Evolutionary conservation across 768 basidiomycete species (phyloP).

Genomic region (Favolaschia claudopus): DNA sequence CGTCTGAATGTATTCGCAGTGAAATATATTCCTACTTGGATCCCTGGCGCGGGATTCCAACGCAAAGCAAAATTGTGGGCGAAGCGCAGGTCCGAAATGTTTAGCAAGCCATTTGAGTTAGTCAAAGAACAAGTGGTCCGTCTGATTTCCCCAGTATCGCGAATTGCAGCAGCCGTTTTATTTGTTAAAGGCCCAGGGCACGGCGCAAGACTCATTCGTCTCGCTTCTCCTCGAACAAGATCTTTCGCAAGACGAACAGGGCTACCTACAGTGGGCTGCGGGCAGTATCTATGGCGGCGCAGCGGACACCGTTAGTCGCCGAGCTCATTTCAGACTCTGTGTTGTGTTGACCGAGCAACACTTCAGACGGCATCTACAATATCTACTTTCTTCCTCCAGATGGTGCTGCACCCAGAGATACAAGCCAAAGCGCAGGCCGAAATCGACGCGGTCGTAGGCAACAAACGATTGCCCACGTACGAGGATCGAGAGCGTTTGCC

Average conservation of each 20-base stretch:
- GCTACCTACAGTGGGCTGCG: slow-evolving; percentile 15
- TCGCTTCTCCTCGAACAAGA: slow-evolving; percentile 1
- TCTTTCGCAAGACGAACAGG: neutral
- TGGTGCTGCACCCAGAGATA: slow-evolving; percentile 35
- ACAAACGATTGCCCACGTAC: slow-evolving; percentile 34
- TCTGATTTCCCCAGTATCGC: neutral
- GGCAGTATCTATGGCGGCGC: slow-evolving; percentile 27
- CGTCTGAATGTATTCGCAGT: slow-evolving; percentile 30
- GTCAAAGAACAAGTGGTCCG: slow-evolving; percentile 38
- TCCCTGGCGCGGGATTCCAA: slow-evolving; percentile 52
- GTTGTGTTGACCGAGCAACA: neutral
- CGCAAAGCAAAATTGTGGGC: slow-evolving; percentile 44
- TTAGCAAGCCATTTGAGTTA: slow-evolving; percentile 38
- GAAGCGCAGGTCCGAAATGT: slow-evolving; percentile 37
- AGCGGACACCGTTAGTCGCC: slow-evolving; percentile 28
- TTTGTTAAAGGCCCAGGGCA: slow-evolving; percentile 1
- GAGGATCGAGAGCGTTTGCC: slow-evolving; percentile 36
- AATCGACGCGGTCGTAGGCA: slow-evolving; percentile 36
- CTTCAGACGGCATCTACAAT: slow-evolving; percentile 28
- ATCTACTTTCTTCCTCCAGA: slow-evolving; percentile 34
- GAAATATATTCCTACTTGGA: slow-evolving; percentile 47
- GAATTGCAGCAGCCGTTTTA: slow-evolving; percentile 1
- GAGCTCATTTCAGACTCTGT: neutral
- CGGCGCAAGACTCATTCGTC: slow-evolving; percentile 5
- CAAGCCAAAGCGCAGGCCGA: slow-evolving; percentile 38